A percentile compares a stretch with the other conserved stretches of the same genome.
phyloP scores from a whole-genome alignment of 371 early-diverging fungal species.

The Rhizomucor pusillus region DNA sequence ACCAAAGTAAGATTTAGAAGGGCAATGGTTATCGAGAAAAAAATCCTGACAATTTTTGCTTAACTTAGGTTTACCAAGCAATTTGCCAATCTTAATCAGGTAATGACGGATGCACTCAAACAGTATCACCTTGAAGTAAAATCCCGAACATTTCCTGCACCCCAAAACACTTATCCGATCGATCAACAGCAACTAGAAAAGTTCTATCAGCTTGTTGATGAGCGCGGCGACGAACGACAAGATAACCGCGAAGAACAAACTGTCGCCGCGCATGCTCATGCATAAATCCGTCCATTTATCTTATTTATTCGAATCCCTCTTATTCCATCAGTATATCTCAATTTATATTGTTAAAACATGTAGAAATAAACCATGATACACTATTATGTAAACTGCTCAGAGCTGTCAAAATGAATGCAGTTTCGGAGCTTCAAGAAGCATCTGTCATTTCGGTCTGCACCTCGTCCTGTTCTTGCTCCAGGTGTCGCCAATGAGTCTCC shows the following conservation, averaged over 20 bases:
- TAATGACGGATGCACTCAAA: conserved; percentile 65
- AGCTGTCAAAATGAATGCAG: too few species aligned
- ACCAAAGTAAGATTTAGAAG: conserved; percentile 70
- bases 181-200: conserved; percentile 53
- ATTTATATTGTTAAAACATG: neutral
- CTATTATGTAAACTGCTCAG: too few species aligned
- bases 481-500: too few species aligned
- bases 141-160: conserved; percentile 74
- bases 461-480: too few species aligned
- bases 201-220: conserved; percentile 20
- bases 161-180: conserved; percentile 74
- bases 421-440: too few species aligned
- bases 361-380: neutral
- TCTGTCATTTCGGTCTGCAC: too few species aligned
- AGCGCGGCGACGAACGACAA: neutral
- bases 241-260: neutral
- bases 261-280: neutral
- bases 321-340: too few species aligned
- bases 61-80: conserved; percentile 10
- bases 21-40: too few species aligned
- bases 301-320: too few species aligned
- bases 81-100: conserved; percentile 57
- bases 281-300: neutral
- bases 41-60: neutral
- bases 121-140: conserved; percentile 80